Percentiles rank a stretch among this genome's conserved stretches.
These are phyloP conservation scores for Hibiscus tridactylites DNA, from an alignment of 345 rosid species.

Conservation along the genomic window DNA sequence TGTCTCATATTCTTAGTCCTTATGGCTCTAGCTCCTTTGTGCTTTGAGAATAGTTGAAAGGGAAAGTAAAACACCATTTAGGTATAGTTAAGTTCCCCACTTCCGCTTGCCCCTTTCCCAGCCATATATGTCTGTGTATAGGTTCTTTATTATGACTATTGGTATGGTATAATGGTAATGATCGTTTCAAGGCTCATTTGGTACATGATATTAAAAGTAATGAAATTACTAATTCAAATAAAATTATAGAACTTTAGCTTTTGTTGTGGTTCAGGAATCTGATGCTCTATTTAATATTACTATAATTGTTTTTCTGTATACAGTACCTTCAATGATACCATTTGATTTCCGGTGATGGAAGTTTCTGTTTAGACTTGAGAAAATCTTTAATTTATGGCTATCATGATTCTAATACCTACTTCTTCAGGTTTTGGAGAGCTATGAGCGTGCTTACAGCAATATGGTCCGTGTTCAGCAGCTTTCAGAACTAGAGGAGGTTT, in stretches of 20 bases:
- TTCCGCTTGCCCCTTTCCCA: background rate
- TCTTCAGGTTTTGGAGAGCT: slow-evolving; percentile 86
- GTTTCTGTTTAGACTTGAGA: background rate
- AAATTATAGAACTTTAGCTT: background rate
- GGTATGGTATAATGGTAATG: too few species aligned
- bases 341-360: background rate
- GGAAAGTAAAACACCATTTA: background rate
- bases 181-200: too few species aligned
- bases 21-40: background rate
- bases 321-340: background rate
- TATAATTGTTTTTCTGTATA: background rate
- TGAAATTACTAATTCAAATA: background rate
- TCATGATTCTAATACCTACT: background rate
- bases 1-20: background rate
- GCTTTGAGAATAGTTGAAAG: background rate
- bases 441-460: slow-evolving; percentile 91
- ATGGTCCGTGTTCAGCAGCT: slow-evolving; percentile 99
- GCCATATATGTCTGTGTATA: background rate
- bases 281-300: too few species aligned
- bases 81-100: background rate
- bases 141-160: too few species aligned
- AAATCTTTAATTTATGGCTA: background rate
- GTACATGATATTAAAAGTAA: background rate
- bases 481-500: slow-evolving; percentile 94
- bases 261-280: too few species aligned